Evolutionary conservation across 768 basidiomycete species (phyloP), one percentile per base, ranked within the genome.

Genomic region (Lentinula guzmanii): DNA sequence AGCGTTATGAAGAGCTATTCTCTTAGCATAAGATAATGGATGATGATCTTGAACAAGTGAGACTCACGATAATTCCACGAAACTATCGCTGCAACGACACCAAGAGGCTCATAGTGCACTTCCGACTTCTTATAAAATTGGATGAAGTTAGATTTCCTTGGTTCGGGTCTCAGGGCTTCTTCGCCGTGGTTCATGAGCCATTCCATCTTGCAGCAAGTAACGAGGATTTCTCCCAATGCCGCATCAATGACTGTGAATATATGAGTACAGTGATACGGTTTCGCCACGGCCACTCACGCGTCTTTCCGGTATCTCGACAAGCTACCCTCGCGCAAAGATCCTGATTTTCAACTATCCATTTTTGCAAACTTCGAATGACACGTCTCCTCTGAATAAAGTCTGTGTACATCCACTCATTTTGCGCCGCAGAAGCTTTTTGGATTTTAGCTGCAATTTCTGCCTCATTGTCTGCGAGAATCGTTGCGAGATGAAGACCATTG

Each of bases 271-370:
- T 3, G 21, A 35, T 50, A 42, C 43, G 61, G 34, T 28, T 33
- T 39, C 34, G 8, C 43, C 33, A 9, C 3, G 6, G 15, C 41
- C 34, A 82, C 90, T 72, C 67, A 92, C 92, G 75, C 31, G 95
- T 98, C 81, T 98, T 99, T 45, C 96, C 96, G 0, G 93, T 93
- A 72, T 99, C 96, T 35, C 96, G 80, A 70, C 92, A 93, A 24
- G 93, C 93, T 31, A 96, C 90, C 45, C 88, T 80, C 35, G 93
- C 93, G 64, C 94, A 92, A 24, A 77, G 74, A 58, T 94, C 90
- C 75, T 95, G 91, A 68, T 98, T 95, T 64, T 90, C 87, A 37
- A 98, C 86, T 5, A 96, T 79, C 96, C 96, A 99, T 65, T 90
- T 91, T 69, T 94, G 79, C 63, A 99, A 70, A 68, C 91, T 95